Evolutionary conservation across 2,329 filamentous ascomycete genomes (phyloP), one percentile per base, ranked within the genome.

Genomic region (Penicillium brasilianum): DNA sequence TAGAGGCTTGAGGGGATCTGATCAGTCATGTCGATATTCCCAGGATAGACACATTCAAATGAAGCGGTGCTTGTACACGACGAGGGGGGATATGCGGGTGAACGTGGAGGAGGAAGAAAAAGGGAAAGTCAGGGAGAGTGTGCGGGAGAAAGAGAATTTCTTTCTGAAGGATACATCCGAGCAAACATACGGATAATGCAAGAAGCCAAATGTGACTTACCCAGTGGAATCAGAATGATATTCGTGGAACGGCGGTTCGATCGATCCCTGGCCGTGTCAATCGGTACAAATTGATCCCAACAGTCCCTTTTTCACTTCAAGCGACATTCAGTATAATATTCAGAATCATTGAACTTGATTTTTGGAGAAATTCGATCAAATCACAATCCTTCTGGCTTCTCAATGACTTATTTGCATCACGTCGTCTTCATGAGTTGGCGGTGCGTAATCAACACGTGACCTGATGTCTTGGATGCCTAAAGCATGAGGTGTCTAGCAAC

Each of bases 381-480:
- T 4, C 28, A n/a, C 13, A 7, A 7, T 10, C n/a, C 10, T 28
- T 50, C 48, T 34, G 16, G 20, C 10, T 22, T 34, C 28, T 32
- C 16, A 28, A 34, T 20, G 30, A 20, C 30, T 25, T 34, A 8
- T 14, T 34, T 20, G 48, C 18, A 34, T 34, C 48, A 50, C 48
- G 48, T 20, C 48, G 28, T 34, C 14, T 34, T 50, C 48, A 50
- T 50, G 28, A n/a, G 48, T 50, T 34, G 48, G 48, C 6, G 48
- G 48, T 50, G n/a, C 14, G 48, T 50, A 50, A 50, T 34, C 30
- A 32, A 22, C 48, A 50, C 48, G 48, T 50, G 48, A 50, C 48
- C 30, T 34, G 18, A 20, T 46, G 43, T 28, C 20, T 44, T 13
- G 14, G 9, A 28, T n/a, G 20, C 10, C 2, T 50, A 10, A 14